Base-by-base conservation (phyloP, 768 basidiomycete genomes). In the Mycena kentingensis region DNA sequence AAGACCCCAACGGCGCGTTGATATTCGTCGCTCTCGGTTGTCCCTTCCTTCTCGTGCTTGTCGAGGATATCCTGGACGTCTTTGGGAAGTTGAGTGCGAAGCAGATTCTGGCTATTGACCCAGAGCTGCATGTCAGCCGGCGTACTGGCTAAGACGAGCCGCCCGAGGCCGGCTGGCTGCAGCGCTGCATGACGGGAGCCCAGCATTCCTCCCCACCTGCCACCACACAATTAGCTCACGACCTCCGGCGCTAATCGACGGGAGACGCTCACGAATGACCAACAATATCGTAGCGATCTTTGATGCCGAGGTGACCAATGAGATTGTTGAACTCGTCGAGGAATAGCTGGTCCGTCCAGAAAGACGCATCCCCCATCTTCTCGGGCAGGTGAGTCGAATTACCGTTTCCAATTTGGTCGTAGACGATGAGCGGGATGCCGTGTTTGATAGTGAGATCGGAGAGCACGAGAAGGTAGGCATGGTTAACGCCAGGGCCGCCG, bases 321-420 rank as follows among this genome's bases (percentile, higher is more conserved):
- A 83, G 64, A 61, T 71, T 74, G 48, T 76, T 65, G 37, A 83
- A 73, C 65, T 84, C 78, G 53, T 77, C 70, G 56, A 79, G 64
- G 68, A 82, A 82, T 5, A 83, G 69, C 47, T 74, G 63, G 25
- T 68, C 62, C 16, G 70, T 79, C 80, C 80, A 82, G 67, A 84
- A 84, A 2, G 13, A 3, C 13, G 37, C 15, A 12, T 75, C 70
- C 13, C 67, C 70, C 5, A 61, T 69, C 57, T 78, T 82, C 54
- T 82, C 77, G 8, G 63, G 75, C 18, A 82, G 68, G 56, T 81
- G 80, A 8, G 80, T 81, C 12, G 82, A 84, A 22, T 66, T 65
- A n/a, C 80, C 81, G 49, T 66, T 73, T 7, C 82, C 82, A 38
- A 84, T 51, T 60, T 84, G 83, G 61, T 82, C 80, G 65, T 84